phyloP scores from a whole-genome alignment of 2,329 filamentous ascomycete genomes.

The Plenodomus biglobosus region DNA sequence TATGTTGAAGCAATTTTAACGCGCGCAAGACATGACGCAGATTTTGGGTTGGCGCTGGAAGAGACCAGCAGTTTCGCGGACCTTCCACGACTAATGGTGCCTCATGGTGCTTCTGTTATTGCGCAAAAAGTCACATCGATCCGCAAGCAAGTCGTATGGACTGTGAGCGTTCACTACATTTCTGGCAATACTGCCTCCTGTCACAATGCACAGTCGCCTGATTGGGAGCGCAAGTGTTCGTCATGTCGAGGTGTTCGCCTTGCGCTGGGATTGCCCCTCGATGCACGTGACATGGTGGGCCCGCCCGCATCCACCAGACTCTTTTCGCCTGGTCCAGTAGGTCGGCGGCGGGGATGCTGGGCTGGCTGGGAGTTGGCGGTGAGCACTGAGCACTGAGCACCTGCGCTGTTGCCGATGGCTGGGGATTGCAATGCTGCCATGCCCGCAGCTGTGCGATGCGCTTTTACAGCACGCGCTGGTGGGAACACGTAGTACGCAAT shows the following conservation, averaged over 20 bases:
- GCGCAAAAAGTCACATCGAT: too few species aligned
- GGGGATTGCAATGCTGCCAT: constrained; percentile 17
- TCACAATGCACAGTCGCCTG: not conserved
- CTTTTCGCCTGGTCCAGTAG: too few species aligned
- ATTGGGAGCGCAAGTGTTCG: not conserved
- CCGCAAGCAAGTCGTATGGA: too few species aligned
- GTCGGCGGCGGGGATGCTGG: constrained; percentile 18
- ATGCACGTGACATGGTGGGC: constrained; percentile 30
- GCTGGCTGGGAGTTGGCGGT: constrained; percentile 35
- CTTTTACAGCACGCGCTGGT: constrained; percentile 20
- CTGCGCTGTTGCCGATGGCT: constrained; percentile 37
- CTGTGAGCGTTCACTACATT: not conserved
- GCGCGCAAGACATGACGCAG: constrained; percentile 25
- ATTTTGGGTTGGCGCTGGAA: constrained; percentile 17
- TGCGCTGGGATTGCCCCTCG: constrained; percentile 35
- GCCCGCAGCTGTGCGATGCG: not conserved
- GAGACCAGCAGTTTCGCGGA: constrained; percentile 24
- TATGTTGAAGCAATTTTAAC: constrained; percentile 23
- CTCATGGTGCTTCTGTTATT: too few species aligned
- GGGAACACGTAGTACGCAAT: constrained; percentile 14
- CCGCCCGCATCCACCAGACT: constrained; percentile 4
- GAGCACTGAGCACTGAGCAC: too few species aligned
- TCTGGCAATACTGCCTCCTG: not conserved
- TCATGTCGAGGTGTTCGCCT: constrained; percentile 1
- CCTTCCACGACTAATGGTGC: constrained; percentile 24